A percentile compares a stretch with the other conserved stretches of the same genome.
These are phyloP conservation scores for Colletotrichum aenigma DNA, from an alignment of 2,329 filamentous ascomycete genomes.

Conservation along the genomic window DNA sequence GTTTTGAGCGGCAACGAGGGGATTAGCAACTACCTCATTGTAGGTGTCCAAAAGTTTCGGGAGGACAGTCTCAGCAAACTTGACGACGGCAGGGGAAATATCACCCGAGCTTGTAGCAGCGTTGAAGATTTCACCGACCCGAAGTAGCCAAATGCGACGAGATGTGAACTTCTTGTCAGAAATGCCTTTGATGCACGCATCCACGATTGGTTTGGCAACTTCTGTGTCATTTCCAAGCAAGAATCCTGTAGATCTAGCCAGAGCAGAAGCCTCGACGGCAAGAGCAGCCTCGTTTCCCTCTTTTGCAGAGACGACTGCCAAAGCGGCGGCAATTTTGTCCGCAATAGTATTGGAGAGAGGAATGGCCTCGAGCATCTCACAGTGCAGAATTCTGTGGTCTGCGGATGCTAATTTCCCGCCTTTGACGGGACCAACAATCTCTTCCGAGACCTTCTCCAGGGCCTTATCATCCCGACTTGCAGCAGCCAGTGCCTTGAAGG, in stretches of 20 bases:
- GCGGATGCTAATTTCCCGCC: slow-evolving; percentile 81
- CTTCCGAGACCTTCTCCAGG: slow-evolving; percentile 73
- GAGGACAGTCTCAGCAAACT: slow-evolving; percentile 58
- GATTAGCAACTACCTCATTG: slow-evolving; percentile 79
- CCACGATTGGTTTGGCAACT: slow-evolving; percentile 69
- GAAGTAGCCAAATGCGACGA: slow-evolving; percentile 81
- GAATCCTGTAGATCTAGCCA: slow-evolving; percentile 68
- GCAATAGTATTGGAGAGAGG: slow-evolving; percentile 66
- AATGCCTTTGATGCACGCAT: slow-evolving; percentile 80
- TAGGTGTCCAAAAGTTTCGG: slow-evolving; percentile 71
- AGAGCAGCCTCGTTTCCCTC: slow-evolving; percentile 89
- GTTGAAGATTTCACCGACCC: slow-evolving; percentile 74
- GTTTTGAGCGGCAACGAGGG: slow-evolving; percentile 78
- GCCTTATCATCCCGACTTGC: slow-evolving; percentile 61
- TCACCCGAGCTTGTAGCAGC: background rate
- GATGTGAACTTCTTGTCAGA: slow-evolving; percentile 82
- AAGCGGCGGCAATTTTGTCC: slow-evolving; percentile 66
- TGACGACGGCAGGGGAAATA: slow-evolving; percentile 38
- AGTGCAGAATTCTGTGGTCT: slow-evolving; percentile 83
- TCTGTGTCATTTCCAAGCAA: slow-evolving; percentile 65
- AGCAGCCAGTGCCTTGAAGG: slow-evolving; percentile 73
- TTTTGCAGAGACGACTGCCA: slow-evolving; percentile 75
- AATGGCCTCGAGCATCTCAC: slow-evolving; percentile 76
- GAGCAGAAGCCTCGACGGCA: slow-evolving; percentile 73
- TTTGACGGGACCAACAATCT: slow-evolving; percentile 81